phyloP scores from a whole-genome alignment of 176 grass and related monocot genomes.

The Pontederia paniculata region DNA sequence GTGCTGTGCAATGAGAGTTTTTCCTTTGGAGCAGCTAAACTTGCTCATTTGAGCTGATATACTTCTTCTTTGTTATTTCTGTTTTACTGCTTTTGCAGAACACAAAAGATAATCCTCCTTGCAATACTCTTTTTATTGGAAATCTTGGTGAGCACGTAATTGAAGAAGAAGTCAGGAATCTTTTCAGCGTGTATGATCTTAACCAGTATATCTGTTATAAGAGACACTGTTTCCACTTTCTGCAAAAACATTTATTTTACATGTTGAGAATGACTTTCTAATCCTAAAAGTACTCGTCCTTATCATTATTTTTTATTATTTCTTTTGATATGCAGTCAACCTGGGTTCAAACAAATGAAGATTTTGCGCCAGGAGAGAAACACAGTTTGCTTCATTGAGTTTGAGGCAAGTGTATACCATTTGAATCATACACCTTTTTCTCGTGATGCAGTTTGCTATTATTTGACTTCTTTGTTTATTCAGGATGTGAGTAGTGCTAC shows the following conservation, averaged over 20 bases:
- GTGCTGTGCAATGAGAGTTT: too few relatives aligned
- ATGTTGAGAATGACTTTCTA: too few relatives aligned
- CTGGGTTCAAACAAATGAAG: conserved; percentile 98
- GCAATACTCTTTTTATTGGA: conserved; percentile 97
- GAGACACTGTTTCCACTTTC: too few relatives aligned
- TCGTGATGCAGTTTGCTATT: background rate
- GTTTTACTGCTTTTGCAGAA: conserved; percentile 54
- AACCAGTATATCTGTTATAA: background rate
- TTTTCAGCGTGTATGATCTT: conserved; percentile 80
- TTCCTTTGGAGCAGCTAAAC: too few relatives aligned
- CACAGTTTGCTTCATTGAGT: conserved; percentile 99
- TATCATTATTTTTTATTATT: background rate
- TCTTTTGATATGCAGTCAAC: conserved; percentile 45
- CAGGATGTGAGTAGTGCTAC: conserved; percentile 69
- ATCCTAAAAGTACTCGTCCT: too few relatives aligned
- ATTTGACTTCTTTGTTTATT: background rate
- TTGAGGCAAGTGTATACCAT: conserved; percentile 38
- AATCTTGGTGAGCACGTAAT: conserved; percentile 97
- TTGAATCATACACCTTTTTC: too few relatives aligned
- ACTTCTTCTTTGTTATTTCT: conserved; percentile 1
- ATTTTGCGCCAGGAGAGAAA: conserved; percentile 89
- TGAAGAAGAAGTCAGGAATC: conserved; percentile 80
- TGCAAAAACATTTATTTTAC: too few relatives aligned
- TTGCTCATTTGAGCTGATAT: too few relatives aligned
- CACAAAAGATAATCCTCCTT: conserved; percentile 96